These are phyloP conservation scores for Suillus hirtellus DNA, from an alignment of 768 basidiomycete genomes.

Conservation along the genomic window DNA sequence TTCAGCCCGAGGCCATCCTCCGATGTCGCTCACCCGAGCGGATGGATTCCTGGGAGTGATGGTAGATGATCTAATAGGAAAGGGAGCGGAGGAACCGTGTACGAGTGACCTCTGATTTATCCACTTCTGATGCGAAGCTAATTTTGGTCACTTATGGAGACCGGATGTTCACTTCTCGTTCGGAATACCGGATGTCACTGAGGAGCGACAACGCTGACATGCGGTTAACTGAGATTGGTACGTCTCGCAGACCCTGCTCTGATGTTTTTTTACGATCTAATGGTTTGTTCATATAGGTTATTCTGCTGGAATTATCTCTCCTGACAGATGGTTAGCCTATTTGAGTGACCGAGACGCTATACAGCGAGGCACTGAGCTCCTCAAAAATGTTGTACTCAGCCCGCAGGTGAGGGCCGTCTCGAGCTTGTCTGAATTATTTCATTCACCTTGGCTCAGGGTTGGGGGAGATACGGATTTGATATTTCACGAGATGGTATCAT, in stretches of 20 bases:
- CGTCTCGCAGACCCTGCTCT: slow-evolving; percentile 6
- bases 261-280: neutral
- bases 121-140: neutral
- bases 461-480: slow-evolving; percentile 43
- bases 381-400: slow-evolving; percentile 36
- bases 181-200: slow-evolving; percentile 87
- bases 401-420: slow-evolving; percentile 40
- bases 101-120: slow-evolving; percentile 26
- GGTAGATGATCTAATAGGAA: slow-evolving; percentile 88
- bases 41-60: slow-evolving; percentile 89
- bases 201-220: slow-evolving; percentile 89
- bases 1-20: slow-evolving; percentile 51
- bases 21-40: slow-evolving; percentile 73
- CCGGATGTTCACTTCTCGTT: slow-evolving; percentile 91
- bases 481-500: slow-evolving; percentile 43
- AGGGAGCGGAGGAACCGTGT: slow-evolving; percentile 93
- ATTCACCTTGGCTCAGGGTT: slow-evolving; percentile 30
- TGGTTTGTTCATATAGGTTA: slow-evolving; percentile 32
- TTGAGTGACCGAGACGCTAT: slow-evolving; percentile 34
- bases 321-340: slow-evolving; percentile 45
- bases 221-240: slow-evolving; percentile 77
- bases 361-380: slow-evolving; percentile 32
- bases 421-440: slow-evolving; percentile 5
- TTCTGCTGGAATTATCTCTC: slow-evolving; percentile 41
- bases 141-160: slow-evolving; percentile 44